Evolutionary conservation across 2,329 filamentous ascomycete genomes (phyloP).

Genomic region (Trichoderma cornu-damae): DNA sequence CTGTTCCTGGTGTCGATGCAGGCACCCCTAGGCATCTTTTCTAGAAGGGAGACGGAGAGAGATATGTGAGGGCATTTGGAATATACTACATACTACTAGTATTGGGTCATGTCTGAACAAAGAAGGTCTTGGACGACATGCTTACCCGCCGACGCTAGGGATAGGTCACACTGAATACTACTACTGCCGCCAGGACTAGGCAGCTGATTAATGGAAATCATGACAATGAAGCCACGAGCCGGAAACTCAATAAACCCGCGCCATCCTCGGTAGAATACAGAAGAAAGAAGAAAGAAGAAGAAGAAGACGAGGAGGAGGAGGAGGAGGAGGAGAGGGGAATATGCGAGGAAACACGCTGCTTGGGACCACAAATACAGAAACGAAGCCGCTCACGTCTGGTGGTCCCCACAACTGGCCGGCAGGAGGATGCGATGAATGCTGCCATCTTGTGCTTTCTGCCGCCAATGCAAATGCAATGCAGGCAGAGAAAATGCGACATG

Average conservation of each 20-base stretch:
- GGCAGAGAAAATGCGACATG: not conserved
- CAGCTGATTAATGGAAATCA: not conserved
- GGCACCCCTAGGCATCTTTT: not conserved
- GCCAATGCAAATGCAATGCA: not conserved
- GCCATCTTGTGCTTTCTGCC: not conserved
- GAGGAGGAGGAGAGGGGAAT: not conserved
- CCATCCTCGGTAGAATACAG: slow-evolving; percentile 3
- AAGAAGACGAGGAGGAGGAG: no score
- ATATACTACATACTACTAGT: not conserved
- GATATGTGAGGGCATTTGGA: not conserved
- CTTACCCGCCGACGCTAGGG: slow-evolving; percentile 31
- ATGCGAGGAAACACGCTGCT: not conserved
- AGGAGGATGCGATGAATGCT: slow-evolving; percentile 18
- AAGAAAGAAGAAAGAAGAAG: no score
- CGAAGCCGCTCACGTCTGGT: slow-evolving; percentile 16
- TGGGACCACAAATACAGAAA: not conserved
- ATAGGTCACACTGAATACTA: slow-evolving; percentile 22
- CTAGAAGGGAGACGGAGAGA: not conserved
- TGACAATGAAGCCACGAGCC: not conserved
- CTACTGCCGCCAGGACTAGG: no score
- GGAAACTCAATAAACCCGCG: not conserved
- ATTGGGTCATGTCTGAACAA: not conserved
- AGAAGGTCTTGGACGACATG: slow-evolving; percentile 22
- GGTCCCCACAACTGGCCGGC: slow-evolving; percentile 29
- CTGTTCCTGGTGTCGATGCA: slow-evolving; percentile 8